Conservation (phyloP, 2,329 filamentous ascomycete species). For the Ascocoryne sarcoides region DNA sequence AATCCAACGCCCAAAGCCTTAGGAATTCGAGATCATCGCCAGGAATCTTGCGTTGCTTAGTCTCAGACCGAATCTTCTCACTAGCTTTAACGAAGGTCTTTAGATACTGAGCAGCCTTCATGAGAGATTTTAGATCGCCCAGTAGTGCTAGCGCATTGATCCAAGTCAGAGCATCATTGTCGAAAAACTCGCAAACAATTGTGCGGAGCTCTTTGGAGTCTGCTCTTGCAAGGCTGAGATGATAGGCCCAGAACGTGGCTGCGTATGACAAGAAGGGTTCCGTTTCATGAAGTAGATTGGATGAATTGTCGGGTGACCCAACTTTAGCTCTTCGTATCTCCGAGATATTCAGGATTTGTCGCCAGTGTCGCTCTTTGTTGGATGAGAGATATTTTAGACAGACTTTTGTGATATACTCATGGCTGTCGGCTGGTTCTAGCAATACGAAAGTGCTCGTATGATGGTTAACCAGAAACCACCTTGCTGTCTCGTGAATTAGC, state of each 20-base stretch:
- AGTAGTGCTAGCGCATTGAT: constrained; percentile 23
- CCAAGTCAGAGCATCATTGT: constrained; percentile 20
- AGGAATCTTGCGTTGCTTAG: constrained; percentile 15
- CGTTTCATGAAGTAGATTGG: too few species aligned
- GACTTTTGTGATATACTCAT: constrained; percentile 20
- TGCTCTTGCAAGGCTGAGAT: constrained; percentile 12
- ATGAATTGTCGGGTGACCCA: too few species aligned
- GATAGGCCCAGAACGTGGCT: constrained; percentile 23
- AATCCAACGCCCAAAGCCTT: constrained; percentile 26
- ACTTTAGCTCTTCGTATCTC: not conserved
- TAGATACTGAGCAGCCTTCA: constrained; percentile 20
- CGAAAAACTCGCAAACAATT: constrained; percentile 22
- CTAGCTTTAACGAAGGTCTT: constrained; percentile 19
- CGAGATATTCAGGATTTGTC: too few species aligned
- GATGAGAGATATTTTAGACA: constrained; percentile 19
- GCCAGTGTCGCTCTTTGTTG: not conserved
- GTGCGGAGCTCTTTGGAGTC: constrained; percentile 16
- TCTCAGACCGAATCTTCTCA: constrained; percentile 2
- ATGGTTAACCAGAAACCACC: constrained; percentile 8
- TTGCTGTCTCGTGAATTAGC: constrained; percentile 31
- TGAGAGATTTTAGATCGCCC: constrained; percentile 17
- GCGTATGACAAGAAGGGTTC: constrained; percentile 25
- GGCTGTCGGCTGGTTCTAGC: constrained; percentile 15
- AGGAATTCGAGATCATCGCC: constrained; percentile 11
- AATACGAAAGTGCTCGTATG: constrained; percentile 12